Evolutionary conservation across 768 basidiomycete species (phyloP), one percentile per base, ranked within the genome.

Genomic region (Leccinum variicolor): DNA sequence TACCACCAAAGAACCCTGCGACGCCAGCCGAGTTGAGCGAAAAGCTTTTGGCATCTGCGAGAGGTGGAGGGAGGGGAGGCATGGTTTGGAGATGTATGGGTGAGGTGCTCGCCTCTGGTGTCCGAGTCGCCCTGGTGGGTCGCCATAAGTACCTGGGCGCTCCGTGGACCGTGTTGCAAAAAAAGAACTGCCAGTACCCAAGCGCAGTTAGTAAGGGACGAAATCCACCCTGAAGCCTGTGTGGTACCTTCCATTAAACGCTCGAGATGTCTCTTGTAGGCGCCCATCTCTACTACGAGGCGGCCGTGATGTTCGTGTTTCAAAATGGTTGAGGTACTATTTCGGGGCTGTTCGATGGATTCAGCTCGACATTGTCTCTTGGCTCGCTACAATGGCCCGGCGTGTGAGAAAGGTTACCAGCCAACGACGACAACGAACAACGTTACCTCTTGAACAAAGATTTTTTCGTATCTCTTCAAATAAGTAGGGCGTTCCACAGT

Each of bases 1-100:
- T 63, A 6, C 74, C 73, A 3, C 75, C 75, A 6, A 75, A 74
- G 34, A 76, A 69, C 8, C 73, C 74, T 8, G 73, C 70, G 9
- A 75, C 63, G 4, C 71, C 74, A 7, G 71, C 63, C 0, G 67
- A 48, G 33, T 75, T 64, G 41, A 75, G 66, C 3, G n/a, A 45
- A 39, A 70, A 43, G 41, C 6, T 68, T 26, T 48, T 52, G 17
- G 55, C n/a, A 15, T 17, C 0, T 3, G 36, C 10, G 34, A 68
- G 54, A 31, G 70, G 61, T 9, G 6, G 26, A 9, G 5, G 2
- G 55, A 65, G 48, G 48, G 61, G 58, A 11, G 66, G 45, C 60
- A 66, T 65, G 8, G 3, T 11, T 21, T 33, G 13, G 46, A 19
- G 1, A 21, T 34, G 31, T 4, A 4, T n/a, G 19, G 19, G 41